phyloP scores from a whole-genome alignment of 2,329 filamentous ascomycete genomes.

The Zopfia rhizophila region DNA sequence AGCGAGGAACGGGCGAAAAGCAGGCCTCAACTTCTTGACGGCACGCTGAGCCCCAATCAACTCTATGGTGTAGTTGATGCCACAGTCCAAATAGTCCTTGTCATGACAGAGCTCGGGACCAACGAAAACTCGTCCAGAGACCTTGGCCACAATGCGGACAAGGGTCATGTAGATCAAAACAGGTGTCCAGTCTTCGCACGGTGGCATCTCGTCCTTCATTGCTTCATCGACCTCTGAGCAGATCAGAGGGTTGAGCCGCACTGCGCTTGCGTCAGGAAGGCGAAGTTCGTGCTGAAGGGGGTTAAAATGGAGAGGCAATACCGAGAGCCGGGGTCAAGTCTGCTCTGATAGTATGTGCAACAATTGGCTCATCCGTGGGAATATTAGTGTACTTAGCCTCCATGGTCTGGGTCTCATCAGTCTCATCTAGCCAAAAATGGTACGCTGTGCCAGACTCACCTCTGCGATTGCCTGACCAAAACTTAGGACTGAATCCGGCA shows the following conservation, averaged over 20 bases:
- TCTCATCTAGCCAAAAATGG: neutral
- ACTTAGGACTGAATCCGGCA: constrained; percentile 46
- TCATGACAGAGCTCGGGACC: constrained; percentile 42
- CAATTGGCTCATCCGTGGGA: constrained; percentile 24
- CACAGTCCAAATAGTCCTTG: constrained; percentile 41
- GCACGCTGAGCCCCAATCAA: constrained; percentile 38
- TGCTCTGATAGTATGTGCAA: constrained; percentile 38
- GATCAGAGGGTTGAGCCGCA: constrained; percentile 41
- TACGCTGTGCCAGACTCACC: constrained; percentile 21
- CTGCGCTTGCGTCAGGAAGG: constrained; percentile 28
- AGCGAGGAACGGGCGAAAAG: constrained; percentile 36
- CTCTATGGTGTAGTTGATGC: constrained; percentile 45
- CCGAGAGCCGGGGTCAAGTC: constrained; percentile 49
- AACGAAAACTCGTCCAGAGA: constrained; percentile 47
- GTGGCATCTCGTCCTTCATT: constrained; percentile 36
- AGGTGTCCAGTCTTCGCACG: constrained; percentile 45
- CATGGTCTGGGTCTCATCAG: constrained; percentile 35
- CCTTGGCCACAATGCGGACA: constrained; percentile 45
- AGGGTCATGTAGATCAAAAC: constrained; percentile 39
- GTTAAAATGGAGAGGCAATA: too few species aligned
- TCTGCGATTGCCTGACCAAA: constrained; percentile 38
- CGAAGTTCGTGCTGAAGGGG: neutral
- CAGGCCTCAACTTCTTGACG: constrained; percentile 39
- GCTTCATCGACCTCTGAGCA: constrained; percentile 42
- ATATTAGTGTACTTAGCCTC: constrained; percentile 45